Evolutionary conservation across 2,329 filamentous ascomycete genomes (phyloP), one percentile per base, ranked within the genome.

Genomic region (Ceratocystis ficicola): DNA sequence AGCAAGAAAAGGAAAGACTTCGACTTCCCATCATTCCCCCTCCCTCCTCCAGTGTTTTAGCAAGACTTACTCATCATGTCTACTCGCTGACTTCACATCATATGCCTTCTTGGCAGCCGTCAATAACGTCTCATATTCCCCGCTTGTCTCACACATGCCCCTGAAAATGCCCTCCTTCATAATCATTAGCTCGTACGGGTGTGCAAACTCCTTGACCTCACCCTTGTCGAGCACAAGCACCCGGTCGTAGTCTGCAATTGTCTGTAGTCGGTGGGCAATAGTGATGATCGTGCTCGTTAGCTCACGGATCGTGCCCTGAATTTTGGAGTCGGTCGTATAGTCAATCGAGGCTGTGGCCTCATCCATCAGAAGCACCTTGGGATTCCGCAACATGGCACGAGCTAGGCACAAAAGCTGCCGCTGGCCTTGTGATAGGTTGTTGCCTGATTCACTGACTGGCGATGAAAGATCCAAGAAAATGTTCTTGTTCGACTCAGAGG

Each of bases 311-410:
- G 94, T 97, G 71, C 90, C 90, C 76, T 99, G 94, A 70, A 99
- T 97, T 78, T 96, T 96, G 62, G 87, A 82, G 72, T 99, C 94
- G 1, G 94, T 99, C 4, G 86, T 88, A 76, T 97, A 97, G 77
- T 99, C 94, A 72, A 99, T 97, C 0, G 90, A 95, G 0, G 94
- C 94, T 0, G 94, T 99, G 0, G 94, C 94, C 78, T 99, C 94
- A 75, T 99, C 94, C 94, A 99, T 97, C 73, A 99, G 87, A n/a
- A 99, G 80, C 1, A 99, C 91, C 69, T 89, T 92, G 0, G 94
- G 92, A 44, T 85, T 84, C 76, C 95, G 96, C 69, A 99, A 86
- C 70, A 99, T 84, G 0, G 94, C 94, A 65, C 94, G 87, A 0
- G 93, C 94, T 8, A 99, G 84, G 73, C 94, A 99, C 66, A 99